These are phyloP conservation scores for Xylariaceae sp. DNA, from an alignment of 2,329 filamentous ascomycete genomes.

Conservation along the genomic window DNA sequence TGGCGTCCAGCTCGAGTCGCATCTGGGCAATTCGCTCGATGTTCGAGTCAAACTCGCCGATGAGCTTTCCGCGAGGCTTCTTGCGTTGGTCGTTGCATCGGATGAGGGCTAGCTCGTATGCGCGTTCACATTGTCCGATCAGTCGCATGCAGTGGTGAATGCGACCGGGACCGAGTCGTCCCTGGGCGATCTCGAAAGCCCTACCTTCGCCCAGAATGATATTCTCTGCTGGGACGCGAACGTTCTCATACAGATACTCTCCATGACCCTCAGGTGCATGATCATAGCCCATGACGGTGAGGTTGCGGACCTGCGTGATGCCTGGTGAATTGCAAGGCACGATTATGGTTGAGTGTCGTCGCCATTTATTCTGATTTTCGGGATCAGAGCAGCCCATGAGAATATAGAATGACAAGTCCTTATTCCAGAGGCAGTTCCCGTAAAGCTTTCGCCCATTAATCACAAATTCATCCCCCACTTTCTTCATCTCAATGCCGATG, in stretches of 20 bases:
- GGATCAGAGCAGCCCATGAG: conserved; percentile 2
- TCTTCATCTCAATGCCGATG: conserved; percentile 1
- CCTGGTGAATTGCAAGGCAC: background rate
- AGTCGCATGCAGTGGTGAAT: conserved; percentile 1
- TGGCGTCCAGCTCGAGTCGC: conserved; percentile 1
- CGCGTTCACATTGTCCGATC: background rate
- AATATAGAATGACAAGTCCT: background rate
- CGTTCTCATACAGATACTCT: conserved; percentile 1
- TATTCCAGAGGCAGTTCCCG: conserved; percentile 2
- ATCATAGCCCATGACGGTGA: conserved; percentile 1
- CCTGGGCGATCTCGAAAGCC: background rate
- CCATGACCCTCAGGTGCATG: conserved; percentile 1
- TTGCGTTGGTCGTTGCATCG: background rate
- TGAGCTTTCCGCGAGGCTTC: background rate
- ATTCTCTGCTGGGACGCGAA: background rate
- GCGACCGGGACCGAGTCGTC: background rate
- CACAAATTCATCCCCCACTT: background rate
- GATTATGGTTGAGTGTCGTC: background rate
- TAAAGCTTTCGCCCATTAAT: background rate
- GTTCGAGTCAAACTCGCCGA: background rate
- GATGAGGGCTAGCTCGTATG: conserved; percentile 1
- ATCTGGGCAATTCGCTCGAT: background rate
- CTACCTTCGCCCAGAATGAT: background rate
- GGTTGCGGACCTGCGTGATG: background rate
- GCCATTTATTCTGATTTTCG: background rate